Conservation (phyloP, 202 grass and related monocot genomes). For the Panicum virgatum region DNA sequence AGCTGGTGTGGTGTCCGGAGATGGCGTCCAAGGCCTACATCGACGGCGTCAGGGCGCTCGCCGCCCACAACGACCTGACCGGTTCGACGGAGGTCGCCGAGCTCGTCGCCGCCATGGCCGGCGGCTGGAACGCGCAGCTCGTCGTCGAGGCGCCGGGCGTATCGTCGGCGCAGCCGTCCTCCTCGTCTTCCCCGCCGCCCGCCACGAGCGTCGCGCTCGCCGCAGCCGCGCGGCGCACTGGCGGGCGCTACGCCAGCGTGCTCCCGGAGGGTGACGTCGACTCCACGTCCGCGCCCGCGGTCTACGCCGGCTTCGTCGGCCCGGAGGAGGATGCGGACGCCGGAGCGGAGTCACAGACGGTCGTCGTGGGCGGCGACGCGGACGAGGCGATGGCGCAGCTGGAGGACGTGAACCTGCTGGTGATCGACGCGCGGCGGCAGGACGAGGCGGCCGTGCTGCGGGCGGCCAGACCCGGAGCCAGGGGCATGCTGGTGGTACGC, state of each 20-base stretch:
- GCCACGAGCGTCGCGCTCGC: constrained; percentile 49
- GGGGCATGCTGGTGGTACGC: constrained; percentile 80
- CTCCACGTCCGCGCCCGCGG: not conserved
- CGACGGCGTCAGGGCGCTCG: constrained; percentile 62
- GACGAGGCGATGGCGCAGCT: constrained; percentile 49
- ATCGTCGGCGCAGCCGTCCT: not conserved
- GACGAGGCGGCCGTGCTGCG: constrained; percentile 52
- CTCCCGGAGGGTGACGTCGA: not conserved
- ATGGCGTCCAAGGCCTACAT: constrained; percentile 74
- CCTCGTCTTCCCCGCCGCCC: not conserved
- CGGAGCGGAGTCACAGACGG: not conserved
- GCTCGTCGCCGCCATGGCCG: constrained; percentile 69
- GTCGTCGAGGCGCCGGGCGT: constrained; percentile 57
- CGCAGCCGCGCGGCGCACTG: constrained; percentile 42
- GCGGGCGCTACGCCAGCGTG: constrained; percentile 56
- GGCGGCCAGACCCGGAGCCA: constrained; percentile 51
- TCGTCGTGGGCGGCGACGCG: constrained; percentile 24
- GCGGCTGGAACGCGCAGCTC: constrained; percentile 70
- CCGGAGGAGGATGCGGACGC: not conserved
- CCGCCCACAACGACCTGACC: not conserved
- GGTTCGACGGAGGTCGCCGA: constrained; percentile 53
- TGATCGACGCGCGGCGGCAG: constrained; percentile 52
- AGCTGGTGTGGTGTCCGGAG: constrained; percentile 84
- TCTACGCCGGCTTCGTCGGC: not conserved
- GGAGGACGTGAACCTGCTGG: constrained; percentile 69